These are phyloP conservation scores for Annona squamosa DNA, from an alignment of 164 flowering plant species.

Conservation along the genomic window DNA sequence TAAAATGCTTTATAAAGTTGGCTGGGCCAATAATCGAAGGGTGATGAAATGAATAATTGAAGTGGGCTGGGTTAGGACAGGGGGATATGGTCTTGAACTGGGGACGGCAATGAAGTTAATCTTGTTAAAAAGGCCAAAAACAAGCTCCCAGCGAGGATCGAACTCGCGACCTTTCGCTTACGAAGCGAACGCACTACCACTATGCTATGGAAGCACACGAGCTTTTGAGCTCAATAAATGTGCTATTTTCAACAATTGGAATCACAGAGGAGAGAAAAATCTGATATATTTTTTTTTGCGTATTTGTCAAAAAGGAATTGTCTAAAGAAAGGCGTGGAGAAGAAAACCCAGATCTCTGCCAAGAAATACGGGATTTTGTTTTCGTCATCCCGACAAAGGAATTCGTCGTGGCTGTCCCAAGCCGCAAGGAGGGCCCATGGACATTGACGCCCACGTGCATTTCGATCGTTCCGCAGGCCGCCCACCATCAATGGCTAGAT, in stretches of 20 bases:
- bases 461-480: not conserved
- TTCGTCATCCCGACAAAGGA: not conserved
- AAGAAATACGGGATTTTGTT: not conserved
- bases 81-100: no score
- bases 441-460: not conserved
- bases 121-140: not conserved
- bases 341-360: not conserved
- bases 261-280: no score
- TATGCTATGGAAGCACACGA: constrained; percentile 87
- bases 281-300: no score
- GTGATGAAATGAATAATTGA: no score
- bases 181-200: constrained; percentile 99
- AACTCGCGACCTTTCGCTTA: constrained; percentile 99
- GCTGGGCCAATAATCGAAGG: no score
- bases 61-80: no score
- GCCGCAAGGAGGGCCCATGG: not conserved
- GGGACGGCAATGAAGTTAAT: no score
- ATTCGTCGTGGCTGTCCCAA: not conserved
- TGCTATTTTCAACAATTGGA: no score
- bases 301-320: no score
- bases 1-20: no score
- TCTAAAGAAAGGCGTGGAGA: not conserved
- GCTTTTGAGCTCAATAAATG: no score
- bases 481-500: constrained; percentile 6
- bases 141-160: constrained; percentile 99